phyloP scores from a whole-genome alignment of 257 asterid genomes.

The Haberlea rhodopensis region DNA sequence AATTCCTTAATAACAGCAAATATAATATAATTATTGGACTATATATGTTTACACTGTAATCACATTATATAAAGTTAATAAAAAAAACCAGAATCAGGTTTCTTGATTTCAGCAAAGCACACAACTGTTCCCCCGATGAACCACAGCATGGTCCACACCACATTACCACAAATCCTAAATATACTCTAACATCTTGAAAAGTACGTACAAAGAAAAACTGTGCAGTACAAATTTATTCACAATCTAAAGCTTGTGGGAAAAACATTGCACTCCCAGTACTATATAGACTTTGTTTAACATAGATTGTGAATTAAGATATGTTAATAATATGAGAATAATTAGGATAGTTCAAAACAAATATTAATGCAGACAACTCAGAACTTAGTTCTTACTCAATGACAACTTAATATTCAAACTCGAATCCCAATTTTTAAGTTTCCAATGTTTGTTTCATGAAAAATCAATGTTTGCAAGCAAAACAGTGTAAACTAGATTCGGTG shows the following conservation, averaged over 20 bases:
- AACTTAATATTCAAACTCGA: conserved; percentile 29
- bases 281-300: too few relatives aligned
- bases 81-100: conserved; percentile 53
- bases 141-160: conserved; percentile 46
- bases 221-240: too few relatives aligned
- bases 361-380: conserved; percentile 36
- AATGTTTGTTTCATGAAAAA: conserved; percentile 12
- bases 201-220: not conserved
- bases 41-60: conserved; percentile 10
- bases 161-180: conserved; percentile 9
- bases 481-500: not conserved
- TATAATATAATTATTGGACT: conserved; percentile 18
- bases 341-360: too few relatives aligned
- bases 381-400: conserved; percentile 35
- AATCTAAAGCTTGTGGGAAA: too few relatives aligned
- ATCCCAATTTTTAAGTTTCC: conserved; percentile 24
- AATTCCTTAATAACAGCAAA: conserved; percentile 45
- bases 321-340: too few relatives aligned
- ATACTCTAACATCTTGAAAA: not conserved
- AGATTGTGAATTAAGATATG: too few relatives aligned
- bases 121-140: conserved; percentile 44
- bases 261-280: too few relatives aligned
- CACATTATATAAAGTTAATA: conserved; percentile 26
- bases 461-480: not conserved
- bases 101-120: conserved; percentile 60